A percentile compares a stretch with the other conserved stretches of the same genome.
These are phyloP conservation scores for Trichoderma guizhouense DNA, from an alignment of 2,329 filamentous ascomycete genomes.

Conservation along the genomic window DNA sequence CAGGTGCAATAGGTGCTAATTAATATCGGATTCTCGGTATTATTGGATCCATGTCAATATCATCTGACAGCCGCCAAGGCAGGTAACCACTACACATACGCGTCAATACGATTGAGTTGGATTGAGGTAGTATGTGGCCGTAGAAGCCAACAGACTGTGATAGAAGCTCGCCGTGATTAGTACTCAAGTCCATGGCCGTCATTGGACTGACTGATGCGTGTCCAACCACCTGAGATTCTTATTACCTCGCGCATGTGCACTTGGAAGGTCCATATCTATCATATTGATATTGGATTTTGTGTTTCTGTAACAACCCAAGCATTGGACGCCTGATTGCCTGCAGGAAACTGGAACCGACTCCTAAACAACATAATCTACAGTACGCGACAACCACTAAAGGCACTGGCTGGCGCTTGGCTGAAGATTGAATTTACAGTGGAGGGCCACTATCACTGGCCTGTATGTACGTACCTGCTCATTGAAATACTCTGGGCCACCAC, in stretches of 20 bases:
- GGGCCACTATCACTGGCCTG: neutral
- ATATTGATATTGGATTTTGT: neutral
- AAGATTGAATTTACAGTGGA: neutral
- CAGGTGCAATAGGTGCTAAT: neutral
- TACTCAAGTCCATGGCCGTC: neutral
- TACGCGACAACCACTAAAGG: neutral
- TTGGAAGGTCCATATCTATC: neutral
- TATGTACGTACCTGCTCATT: neutral
- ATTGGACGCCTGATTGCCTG: neutral
- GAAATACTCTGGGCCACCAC: neutral
- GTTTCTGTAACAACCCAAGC: neutral
- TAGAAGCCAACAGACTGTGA: conserved; percentile 15
- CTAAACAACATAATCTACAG: neutral
- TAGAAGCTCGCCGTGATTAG: neutral
- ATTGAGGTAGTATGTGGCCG: neutral
- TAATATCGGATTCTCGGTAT: neutral
- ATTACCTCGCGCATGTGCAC: neutral
- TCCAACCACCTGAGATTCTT: neutral
- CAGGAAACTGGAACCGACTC: neutral
- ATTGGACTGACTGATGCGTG: neutral
- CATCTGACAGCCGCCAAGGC: neutral
- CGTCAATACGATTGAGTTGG: neutral
- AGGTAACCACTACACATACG: neutral
- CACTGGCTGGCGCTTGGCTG: neutral
- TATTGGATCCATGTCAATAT: neutral